These are phyloP conservation scores for Penicillium sp. DNA, from an alignment of 2,329 filamentous ascomycete species.

Conservation along the genomic window DNA sequence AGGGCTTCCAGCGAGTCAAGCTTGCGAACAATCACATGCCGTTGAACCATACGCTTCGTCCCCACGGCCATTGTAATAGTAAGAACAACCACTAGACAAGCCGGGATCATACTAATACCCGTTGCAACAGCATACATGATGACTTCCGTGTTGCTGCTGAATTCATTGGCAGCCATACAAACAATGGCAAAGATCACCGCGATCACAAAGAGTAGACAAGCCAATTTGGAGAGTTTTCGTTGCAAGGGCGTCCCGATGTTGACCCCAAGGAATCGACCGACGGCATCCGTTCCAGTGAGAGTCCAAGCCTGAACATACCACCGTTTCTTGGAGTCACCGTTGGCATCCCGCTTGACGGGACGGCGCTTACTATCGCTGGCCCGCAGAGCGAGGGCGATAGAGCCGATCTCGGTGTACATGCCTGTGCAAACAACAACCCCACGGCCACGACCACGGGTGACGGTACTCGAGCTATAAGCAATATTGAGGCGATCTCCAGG, in stretches of 20 bases:
- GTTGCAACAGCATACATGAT: conserved; percentile 60
- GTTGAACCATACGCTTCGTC: conserved; percentile 53
- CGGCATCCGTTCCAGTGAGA: conserved; percentile 51
- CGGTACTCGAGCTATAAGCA: conserved; percentile 56
- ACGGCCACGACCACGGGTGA: conserved; percentile 55
- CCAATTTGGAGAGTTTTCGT: conserved; percentile 61
- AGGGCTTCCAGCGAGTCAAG: conserved; percentile 55
- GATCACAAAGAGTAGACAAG: conserved; percentile 61
- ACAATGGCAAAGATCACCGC: conserved; percentile 65
- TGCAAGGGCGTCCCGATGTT: conserved; percentile 65
- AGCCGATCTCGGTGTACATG: conserved; percentile 60
- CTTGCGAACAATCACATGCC: conserved; percentile 54
- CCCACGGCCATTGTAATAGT: conserved; percentile 63
- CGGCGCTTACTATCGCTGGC: conserved; percentile 51
- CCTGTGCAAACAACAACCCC: conserved; percentile 57
- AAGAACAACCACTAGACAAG: conserved; percentile 58
- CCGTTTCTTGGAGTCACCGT: conserved; percentile 48
- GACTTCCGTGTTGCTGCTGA: conserved; percentile 52
- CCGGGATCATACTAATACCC: conserved; percentile 57
- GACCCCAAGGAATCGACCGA: conserved; percentile 61
- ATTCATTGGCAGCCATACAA: conserved; percentile 59
- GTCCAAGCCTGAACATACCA: conserved; percentile 50
- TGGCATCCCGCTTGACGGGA: conserved; percentile 48
- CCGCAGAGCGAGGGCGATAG: conserved; percentile 59
- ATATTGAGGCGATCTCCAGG: conserved; percentile 58